A percentile compares a stretch with the other conserved stretches of the same genome.
Evolutionary conservation across 805 yeast genomes (phyloP).

Genomic region (Limtongozyma cylindracea): DNA sequence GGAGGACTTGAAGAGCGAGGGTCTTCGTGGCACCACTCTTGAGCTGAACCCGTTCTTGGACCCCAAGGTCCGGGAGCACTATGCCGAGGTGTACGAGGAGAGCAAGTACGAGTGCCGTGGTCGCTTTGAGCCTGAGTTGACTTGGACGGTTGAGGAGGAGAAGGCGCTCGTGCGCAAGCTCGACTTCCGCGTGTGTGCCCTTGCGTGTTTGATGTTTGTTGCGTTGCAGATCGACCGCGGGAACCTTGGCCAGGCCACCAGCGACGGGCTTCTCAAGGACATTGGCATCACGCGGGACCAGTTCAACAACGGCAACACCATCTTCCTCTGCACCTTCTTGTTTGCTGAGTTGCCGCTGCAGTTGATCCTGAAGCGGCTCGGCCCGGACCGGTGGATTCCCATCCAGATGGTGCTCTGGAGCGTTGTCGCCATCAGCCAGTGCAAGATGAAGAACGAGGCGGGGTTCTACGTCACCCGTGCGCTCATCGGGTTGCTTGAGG

Average conservation of each 20-base stretch:
- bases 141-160: not conserved
- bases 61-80: not conserved
- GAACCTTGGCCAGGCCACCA: too few species aligned
- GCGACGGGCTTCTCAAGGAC: too few species aligned
- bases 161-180: not conserved
- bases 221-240: not conserved
- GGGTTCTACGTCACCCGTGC: too few species aligned
- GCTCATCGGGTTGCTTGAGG: not conserved
- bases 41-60: too few species aligned
- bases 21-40: too few species aligned
- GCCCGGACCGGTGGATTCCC: not conserved
- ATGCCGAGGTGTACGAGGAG: not conserved
- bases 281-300: not conserved
- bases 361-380: not conserved
- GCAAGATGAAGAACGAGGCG: too few species aligned
- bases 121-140: not conserved
- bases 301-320: not conserved
- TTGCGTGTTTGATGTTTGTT: not conserved
- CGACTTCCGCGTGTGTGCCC: not conserved
- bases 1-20: too few species aligned
- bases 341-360: not conserved
- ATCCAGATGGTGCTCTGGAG: not conserved
- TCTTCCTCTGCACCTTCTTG: not conserved
- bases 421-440: not conserved
- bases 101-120: not conserved